phyloP scores from a whole-genome alignment of 805 yeast genomes.

The Peterozyma xylosa region DNA sequence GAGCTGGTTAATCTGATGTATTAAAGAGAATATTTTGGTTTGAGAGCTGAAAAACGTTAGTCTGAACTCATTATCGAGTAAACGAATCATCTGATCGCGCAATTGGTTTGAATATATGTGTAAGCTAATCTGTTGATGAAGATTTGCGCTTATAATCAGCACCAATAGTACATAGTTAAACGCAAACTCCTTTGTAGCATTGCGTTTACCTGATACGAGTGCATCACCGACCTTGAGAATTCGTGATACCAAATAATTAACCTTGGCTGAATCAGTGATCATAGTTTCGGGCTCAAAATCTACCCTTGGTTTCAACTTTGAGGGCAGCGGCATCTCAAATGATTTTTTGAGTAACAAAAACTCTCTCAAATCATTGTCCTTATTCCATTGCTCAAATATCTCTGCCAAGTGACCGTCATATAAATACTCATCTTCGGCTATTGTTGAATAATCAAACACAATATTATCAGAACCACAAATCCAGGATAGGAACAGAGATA shows the following conservation, averaged over 20 bases:
- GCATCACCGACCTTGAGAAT: not conserved
- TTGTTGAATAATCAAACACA: not conserved
- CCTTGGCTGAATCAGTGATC: not conserved
- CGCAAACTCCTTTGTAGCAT: not conserved
- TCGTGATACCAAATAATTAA: not conserved
- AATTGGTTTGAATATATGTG: not conserved
- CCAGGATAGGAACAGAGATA: conserved; percentile 38
- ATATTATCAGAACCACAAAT: conserved; percentile 20
- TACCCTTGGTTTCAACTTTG: not conserved
- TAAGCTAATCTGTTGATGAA: not conserved
- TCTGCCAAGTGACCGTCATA: not conserved
- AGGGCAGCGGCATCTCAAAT: not conserved
- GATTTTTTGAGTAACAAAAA: not conserved
- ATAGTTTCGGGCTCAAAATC: conserved; percentile 1
- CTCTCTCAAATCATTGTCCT: not conserved
- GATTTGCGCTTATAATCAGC: not conserved
- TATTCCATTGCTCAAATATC: not conserved
- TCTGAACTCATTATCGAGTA: not conserved
- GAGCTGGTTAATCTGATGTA: too few species aligned
- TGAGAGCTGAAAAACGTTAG: not conserved
- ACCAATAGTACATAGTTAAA: not conserved
- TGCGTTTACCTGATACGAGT: not conserved
- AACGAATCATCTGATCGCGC: not conserved
- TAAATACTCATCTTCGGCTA: not conserved
- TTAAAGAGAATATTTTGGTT: too few species aligned